phyloP scores from a whole-genome alignment of 1,139 yeast genomes.

The Candida sp. region DNA sequence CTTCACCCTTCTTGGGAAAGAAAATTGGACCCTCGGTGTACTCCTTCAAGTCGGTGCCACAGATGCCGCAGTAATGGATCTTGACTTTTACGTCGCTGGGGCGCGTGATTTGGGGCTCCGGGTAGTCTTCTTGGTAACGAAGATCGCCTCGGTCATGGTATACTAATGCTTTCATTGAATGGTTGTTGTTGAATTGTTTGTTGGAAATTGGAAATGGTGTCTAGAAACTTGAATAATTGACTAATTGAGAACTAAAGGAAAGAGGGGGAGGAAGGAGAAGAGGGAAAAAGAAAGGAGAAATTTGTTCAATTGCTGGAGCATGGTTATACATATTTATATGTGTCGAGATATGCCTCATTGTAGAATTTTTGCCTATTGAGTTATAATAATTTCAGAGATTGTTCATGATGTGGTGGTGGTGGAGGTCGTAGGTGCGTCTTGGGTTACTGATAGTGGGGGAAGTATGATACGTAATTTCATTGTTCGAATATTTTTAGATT shows the following conservation, averaged over 20 bases:
- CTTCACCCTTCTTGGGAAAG: constrained; percentile 26
- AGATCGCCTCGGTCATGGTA: constrained; percentile 55
- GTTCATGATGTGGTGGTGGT: no score
- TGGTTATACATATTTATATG: background rate
- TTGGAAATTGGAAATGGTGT: no score
- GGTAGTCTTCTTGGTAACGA: constrained; percentile 42
- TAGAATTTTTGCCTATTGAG: no score
- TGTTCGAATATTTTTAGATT: no score
- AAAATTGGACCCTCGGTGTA: constrained; percentile 57
- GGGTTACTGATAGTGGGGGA: no score
- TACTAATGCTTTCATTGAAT: constrained; percentile 55
- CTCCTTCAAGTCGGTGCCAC: constrained; percentile 64
- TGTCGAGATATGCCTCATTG: no score
- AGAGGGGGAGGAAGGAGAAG: background rate
- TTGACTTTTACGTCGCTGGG: constrained; percentile 55
- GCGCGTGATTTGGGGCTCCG: constrained; percentile 46
- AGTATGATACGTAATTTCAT: no score
- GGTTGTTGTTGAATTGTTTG: background rate
- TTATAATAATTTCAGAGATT: no score
- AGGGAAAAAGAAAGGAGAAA: background rate
- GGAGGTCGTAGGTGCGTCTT: no score
- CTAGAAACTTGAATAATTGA: background rate
- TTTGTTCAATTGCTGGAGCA: background rate
- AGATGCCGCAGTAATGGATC: constrained; percentile 59
- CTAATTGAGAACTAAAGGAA: background rate